Evolutionary conservation across 2,329 filamentous ascomycete genomes (phyloP).

Genomic region (Aspergillus fischeri): DNA sequence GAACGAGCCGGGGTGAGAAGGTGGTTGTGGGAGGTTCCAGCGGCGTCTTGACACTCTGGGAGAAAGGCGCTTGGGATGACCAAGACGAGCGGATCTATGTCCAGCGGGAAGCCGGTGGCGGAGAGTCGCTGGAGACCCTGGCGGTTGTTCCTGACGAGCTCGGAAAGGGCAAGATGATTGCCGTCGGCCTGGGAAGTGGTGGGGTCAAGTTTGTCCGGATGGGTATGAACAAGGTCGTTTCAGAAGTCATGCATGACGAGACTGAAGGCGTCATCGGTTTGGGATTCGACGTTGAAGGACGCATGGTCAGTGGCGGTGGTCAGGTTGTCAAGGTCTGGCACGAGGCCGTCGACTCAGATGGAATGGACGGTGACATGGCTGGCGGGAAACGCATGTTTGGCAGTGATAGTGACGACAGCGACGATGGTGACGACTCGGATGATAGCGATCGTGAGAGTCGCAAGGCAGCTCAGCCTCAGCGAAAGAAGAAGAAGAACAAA

Average conservation of each 20-base stretch:
- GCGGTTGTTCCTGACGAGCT: constrained; percentile 66
- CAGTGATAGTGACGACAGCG: constrained; percentile 42
- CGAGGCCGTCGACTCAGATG: constrained; percentile 57
- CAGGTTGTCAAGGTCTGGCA: constrained; percentile 86
- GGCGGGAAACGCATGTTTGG: constrained; percentile 34
- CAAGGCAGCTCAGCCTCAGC: constrained; percentile 42
- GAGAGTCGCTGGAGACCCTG: constrained; percentile 78
- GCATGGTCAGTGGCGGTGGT: constrained; percentile 87
- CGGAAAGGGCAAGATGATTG: constrained; percentile 61
- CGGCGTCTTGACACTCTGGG: constrained; percentile 88
- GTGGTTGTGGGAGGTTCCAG: constrained; percentile 72
- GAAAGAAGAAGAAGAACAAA: constrained; percentile 44
- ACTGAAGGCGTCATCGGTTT: constrained; percentile 79
- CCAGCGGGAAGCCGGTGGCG: constrained; percentile 57
- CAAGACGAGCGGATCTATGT: constrained; percentile 85
- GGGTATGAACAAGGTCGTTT: constrained; percentile 66
- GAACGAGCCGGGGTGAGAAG: constrained; percentile 67
- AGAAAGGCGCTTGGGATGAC: constrained; percentile 91
- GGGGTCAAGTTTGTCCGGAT: constrained; percentile 72
- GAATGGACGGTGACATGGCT: constrained; percentile 39
- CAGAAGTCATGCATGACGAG: constrained; percentile 72
- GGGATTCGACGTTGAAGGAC: constrained; percentile 76
- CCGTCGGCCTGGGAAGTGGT: constrained; percentile 78
- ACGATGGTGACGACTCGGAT: constrained; percentile 38
- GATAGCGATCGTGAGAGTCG: constrained; percentile 47